phyloP scores from a whole-genome alignment of 116 monocot genomes.

The Posidonia oceanica region DNA sequence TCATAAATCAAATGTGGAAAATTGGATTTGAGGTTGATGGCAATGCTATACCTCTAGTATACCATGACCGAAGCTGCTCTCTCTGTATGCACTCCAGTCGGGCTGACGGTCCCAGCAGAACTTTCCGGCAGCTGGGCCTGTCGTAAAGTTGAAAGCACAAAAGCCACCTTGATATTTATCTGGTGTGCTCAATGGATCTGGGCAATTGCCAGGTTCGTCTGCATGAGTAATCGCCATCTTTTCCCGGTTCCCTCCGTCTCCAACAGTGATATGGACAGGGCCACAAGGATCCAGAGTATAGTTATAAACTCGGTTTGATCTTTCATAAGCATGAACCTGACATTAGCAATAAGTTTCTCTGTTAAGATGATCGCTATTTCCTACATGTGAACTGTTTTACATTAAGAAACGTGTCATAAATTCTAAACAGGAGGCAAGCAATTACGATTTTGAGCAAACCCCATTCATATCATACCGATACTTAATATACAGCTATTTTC shows the following conservation, averaged over 20 bases:
- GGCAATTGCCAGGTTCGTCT: constrained; percentile 79
- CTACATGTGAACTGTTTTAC: too few species aligned
- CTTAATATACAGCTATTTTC: too few species aligned
- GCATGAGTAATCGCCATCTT: constrained; percentile 60
- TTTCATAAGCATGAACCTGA: constrained; percentile 93
- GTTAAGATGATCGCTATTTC: too few species aligned
- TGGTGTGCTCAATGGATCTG: constrained; percentile 47
- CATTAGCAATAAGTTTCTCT: not conserved
- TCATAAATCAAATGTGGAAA: too few species aligned
- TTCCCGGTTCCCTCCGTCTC: constrained; percentile 84
- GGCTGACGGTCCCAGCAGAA: constrained; percentile 90
- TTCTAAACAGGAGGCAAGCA: too few species aligned
- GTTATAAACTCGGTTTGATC: constrained; percentile 82
- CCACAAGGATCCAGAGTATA: constrained; percentile 63
- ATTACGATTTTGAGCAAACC: too few species aligned
- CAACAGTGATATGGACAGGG: constrained; percentile 63
- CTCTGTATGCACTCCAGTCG: constrained; percentile 78
- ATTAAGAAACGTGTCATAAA: too few species aligned
- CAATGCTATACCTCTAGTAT: constrained; percentile 53
- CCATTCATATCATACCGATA: too few species aligned
- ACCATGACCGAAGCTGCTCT: constrained; percentile 94
- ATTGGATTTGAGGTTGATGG: too few species aligned
- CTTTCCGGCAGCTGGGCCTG: constrained; percentile 60
- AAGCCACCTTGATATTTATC: constrained; percentile 43
- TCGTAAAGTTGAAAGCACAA: constrained; percentile 71